Evolutionary conservation across 2,329 filamentous ascomycete genomes (phyloP).

Genomic region (Pseudogymnoascus sp.): DNA sequence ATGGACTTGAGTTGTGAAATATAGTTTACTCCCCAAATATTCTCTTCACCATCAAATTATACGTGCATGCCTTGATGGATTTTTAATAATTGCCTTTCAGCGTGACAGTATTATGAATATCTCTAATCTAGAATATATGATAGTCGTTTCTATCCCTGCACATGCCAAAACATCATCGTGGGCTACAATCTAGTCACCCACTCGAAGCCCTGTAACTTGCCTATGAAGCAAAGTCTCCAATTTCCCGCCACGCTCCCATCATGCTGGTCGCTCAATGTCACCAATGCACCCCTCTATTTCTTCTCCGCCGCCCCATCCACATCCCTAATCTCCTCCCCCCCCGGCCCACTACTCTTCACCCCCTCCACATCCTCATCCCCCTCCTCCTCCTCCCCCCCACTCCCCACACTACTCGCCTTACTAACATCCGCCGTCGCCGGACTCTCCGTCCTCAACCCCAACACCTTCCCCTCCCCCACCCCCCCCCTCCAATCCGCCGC

Average conservation of each 20-base stretch:
- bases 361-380: conserved; percentile 8
- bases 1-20: background rate
- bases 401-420: conserved; percentile 60
- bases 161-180: background rate
- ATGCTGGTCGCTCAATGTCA: background rate
- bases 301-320: conserved; percentile 10
- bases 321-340: conserved; percentile 22
- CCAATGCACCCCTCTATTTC: background rate
- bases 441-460: conserved; percentile 59
- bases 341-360: conserved; percentile 17
- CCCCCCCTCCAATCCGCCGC: conserved; percentile 67
- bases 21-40: background rate
- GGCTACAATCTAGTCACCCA: background rate
- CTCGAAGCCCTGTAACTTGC: too few relatives aligned
- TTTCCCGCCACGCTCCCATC: background rate
- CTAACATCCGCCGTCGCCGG: conserved; percentile 60
- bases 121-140: background rate
- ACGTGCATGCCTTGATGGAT: background rate
- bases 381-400: conserved; percentile 18
- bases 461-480: conserved; percentile 45
- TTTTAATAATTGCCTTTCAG: background rate
- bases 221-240: background rate
- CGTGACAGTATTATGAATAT: background rate
- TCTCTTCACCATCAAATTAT: background rate
- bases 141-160: background rate